A percentile compares a stretch with the other conserved stretches of the same genome.
Evolutionary conservation across 139 green algal genomes (phyloP).

Genomic region (Tetradesmus obliquus): DNA sequence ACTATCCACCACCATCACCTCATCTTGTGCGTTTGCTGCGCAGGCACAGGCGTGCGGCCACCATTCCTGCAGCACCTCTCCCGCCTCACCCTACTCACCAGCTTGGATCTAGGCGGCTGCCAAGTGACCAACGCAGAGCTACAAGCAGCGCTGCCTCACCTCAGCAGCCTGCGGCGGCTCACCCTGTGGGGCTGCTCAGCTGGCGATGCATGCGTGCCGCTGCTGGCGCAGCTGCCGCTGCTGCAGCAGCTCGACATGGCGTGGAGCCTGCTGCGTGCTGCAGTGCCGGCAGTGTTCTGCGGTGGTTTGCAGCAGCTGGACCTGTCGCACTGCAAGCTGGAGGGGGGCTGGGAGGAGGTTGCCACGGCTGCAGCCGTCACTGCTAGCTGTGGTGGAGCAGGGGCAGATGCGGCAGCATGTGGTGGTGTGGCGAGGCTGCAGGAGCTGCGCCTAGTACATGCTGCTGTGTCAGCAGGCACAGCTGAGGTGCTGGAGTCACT

Average conservation of each 20-base stretch:
- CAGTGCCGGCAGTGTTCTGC: background rate
- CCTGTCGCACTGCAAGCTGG: slow-evolving; percentile 30
- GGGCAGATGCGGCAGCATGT: background rate
- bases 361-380: background rate
- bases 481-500: background rate
- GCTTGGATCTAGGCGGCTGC: slow-evolving; percentile 18
- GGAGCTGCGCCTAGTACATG: background rate
- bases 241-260: slow-evolving; percentile 14
- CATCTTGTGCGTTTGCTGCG: background rate
- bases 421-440: background rate
- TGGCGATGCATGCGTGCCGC: background rate
- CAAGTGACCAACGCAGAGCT: slow-evolving; percentile 26
- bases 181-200: slow-evolving; percentile 6
- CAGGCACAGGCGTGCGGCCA: slow-evolving; percentile 26
- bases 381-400: background rate
- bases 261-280: slow-evolving; percentile 9
- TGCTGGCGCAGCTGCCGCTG: background rate
- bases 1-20: background rate
- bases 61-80: background rate
- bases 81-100: slow-evolving; percentile 3
- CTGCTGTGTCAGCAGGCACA: background rate
- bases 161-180: background rate
- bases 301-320: slow-evolving; percentile 12
- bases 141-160: background rate
- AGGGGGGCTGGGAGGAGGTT: background rate